Evolutionary conservation across 73 alveolate species (phyloP), one percentile per base, ranked within the genome.

Genomic region (Loxodes magnus): DNA sequence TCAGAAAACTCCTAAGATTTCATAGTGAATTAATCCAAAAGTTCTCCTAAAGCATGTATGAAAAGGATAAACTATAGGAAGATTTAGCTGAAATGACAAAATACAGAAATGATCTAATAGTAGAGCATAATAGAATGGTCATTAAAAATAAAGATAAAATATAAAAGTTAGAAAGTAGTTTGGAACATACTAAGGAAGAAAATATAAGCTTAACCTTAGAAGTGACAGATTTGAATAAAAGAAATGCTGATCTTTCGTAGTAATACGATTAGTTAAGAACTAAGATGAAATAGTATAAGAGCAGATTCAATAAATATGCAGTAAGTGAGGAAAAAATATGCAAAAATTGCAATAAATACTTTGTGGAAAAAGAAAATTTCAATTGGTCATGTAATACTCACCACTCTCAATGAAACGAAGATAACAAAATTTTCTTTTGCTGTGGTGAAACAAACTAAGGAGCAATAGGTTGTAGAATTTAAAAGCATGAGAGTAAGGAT

Each of bases 351-450:
- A 65, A 77, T n/a, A 59, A 76, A 38, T 77, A 72, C 15, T 76
- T 42, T 39, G 25, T 36, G 14, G 90, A 76, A 31, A 62, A 70
- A 7, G 84, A 76, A 43, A 76, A 76, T 43, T 76, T 38, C 56
- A 76, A 76, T 27, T 76, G 90, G 90, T 38, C 72, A 17, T 76
- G 90, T 27, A 43, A 71, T 9, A 76, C 79, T 0, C 90, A 76
- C 57, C 49, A 48, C 37, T 20, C 67, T 20, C 77, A 77, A 12
- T 77, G 19, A 26, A 73, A 77, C 9, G 77, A 66, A 22, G 87
- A 66, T 46, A 70, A 64, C 51, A 21, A 12, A 10, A 46, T 46
- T 5, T 77, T 74, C 72, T 77, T 84, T 84, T 77, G 91, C 53
- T 77, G 91, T 25, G 91, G 91, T 4, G 70, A 69, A 25, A 64